A percentile compares a stretch with the other conserved stretches of the same genome.
Evolutionary conservation across 192 early-diverging fungal genomes (phyloP).

Genomic region (Podila horticola): DNA sequence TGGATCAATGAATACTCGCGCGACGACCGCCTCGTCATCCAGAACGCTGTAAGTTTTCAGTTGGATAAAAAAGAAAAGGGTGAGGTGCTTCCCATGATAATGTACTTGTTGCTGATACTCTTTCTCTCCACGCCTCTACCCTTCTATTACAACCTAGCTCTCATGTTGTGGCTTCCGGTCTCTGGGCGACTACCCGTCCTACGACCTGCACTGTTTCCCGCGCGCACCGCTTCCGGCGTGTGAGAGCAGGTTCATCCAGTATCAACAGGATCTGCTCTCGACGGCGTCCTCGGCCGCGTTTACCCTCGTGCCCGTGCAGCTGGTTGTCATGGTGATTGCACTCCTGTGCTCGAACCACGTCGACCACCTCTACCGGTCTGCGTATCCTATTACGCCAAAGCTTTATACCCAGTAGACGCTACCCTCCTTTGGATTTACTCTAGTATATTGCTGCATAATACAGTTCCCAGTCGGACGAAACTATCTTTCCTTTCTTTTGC

Average conservation of each 20-base stretch:
- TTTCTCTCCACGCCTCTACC: background rate
- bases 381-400: slow-evolving; percentile 35
- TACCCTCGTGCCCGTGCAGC: slow-evolving; percentile 44
- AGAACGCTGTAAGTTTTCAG: slow-evolving; percentile 37
- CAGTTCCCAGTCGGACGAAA: background rate
- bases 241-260: slow-evolving; percentile 49
- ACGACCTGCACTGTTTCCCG: slow-evolving; percentile 61
- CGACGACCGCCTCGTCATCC: slow-evolving; percentile 41
- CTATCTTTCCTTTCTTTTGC: background rate
- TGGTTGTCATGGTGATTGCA: slow-evolving; percentile 53
- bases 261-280: slow-evolving; percentile 42
- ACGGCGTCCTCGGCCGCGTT: slow-evolving; percentile 59
- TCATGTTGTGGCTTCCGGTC: slow-evolving; percentile 62
- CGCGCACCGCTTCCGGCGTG: slow-evolving; percentile 57
- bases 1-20: slow-evolving; percentile 46
- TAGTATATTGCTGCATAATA: background rate
- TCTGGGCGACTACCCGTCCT: slow-evolving; percentile 56
- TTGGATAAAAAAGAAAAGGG: background rate
- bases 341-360: slow-evolving; percentile 63
- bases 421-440: background rate
- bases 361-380: slow-evolving; percentile 42
- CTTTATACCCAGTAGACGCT: slow-evolving; percentile 19
- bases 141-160: slow-evolving; percentile 28
- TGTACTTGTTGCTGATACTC: background rate
- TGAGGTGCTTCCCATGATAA: background rate